Conservation (phyloP, 768 basidiomycete species). For the Pholiota microspora region DNA sequence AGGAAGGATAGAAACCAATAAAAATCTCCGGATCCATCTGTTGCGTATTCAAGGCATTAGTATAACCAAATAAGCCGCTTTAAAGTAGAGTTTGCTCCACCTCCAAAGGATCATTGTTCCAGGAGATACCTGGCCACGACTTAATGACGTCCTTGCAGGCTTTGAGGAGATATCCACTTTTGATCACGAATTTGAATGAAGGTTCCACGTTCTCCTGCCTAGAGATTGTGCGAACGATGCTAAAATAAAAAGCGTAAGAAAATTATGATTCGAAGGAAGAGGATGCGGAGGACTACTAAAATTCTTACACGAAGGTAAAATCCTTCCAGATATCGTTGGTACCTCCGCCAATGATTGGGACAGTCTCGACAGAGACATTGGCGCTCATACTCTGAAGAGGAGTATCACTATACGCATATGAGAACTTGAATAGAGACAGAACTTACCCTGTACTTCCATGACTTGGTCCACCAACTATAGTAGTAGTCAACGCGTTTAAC, state of each 20-base stretch:
- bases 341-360: constrained; percentile 36
- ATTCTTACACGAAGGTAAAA: constrained; percentile 49
- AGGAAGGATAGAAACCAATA: constrained; percentile 48
- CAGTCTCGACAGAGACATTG: constrained; percentile 47
- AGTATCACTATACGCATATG: background rate
- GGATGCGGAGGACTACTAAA: background rate
- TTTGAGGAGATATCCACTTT: constrained; percentile 55
- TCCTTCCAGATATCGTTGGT: constrained; percentile 57
- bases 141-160: constrained; percentile 59
- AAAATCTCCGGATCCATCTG: constrained; percentile 59
- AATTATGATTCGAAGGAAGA: background rate
- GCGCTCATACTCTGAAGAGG: constrained; percentile 47
- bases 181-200: constrained; percentile 52
- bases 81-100: too few species aligned
- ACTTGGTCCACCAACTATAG: constrained; percentile 53
- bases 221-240: constrained; percentile 52
- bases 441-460: constrained; percentile 54
- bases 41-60: too few species aligned
- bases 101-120: constrained; percentile 57
- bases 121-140: constrained; percentile 58
- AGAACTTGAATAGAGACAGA: background rate
- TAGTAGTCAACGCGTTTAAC: constrained; percentile 61
- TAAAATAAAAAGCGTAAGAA: constrained; percentile 15
- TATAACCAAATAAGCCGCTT: too few species aligned
- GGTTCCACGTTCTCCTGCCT: constrained; percentile 36